Percentiles rank a stretch among this genome's conserved stretches.
Evolutionary conservation across 1,139 yeast genomes (phyloP).

Genomic region (Hemisphaericaspora xylanilytica): DNA sequence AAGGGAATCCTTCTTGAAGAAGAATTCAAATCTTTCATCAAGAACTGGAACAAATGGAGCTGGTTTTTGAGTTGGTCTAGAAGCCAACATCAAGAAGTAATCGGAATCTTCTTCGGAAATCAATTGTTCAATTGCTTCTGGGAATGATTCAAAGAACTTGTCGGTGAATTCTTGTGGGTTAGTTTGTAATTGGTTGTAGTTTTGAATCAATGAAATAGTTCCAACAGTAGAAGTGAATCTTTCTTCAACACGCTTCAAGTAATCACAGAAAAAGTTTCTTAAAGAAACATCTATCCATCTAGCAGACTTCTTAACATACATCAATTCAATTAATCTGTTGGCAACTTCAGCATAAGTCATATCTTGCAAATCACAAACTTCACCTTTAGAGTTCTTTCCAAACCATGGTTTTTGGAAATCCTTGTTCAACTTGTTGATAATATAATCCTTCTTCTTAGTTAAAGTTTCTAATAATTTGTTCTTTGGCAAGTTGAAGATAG

Average conservation of each 20-base stretch:
- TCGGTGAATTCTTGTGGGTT: slow-evolving; percentile 61
- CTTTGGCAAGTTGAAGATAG: slow-evolving; percentile 88
- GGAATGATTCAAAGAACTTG: slow-evolving; percentile 63
- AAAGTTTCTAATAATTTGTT: slow-evolving; percentile 81
- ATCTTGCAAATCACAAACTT: slow-evolving; percentile 83
- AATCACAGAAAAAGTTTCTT: slow-evolving; percentile 84
- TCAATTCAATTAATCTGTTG: slow-evolving; percentile 79
- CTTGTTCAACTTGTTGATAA: slow-evolving; percentile 79
- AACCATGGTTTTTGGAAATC: slow-evolving; percentile 99
- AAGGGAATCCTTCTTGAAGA: slow-evolving; percentile 96
- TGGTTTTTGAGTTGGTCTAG: slow-evolving; percentile 88
- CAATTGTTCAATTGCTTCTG: slow-evolving; percentile 74
- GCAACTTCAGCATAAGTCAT: slow-evolving; percentile 96
- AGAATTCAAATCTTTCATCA: slow-evolving; percentile 91
- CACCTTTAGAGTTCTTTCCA: slow-evolving; percentile 68
- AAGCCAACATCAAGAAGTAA: slow-evolving; percentile 80
- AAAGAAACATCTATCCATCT: slow-evolving; percentile 89
- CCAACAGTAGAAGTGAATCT: slow-evolving; percentile 68
- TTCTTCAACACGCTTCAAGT: slow-evolving; percentile 92
- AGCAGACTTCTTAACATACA: slow-evolving; percentile 75
- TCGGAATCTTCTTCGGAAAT: slow-evolving; percentile 95
- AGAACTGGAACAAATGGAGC: slow-evolving; percentile 96
- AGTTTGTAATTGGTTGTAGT: slow-evolving; percentile 60
- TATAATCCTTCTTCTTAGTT: slow-evolving; percentile 79
- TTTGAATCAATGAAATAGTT: slow-evolving; percentile 68